Evolutionary conservation across 2,329 filamentous ascomycete genomes (phyloP), one percentile per base, ranked within the genome.

Genomic region (Talaromyces piceae): DNA sequence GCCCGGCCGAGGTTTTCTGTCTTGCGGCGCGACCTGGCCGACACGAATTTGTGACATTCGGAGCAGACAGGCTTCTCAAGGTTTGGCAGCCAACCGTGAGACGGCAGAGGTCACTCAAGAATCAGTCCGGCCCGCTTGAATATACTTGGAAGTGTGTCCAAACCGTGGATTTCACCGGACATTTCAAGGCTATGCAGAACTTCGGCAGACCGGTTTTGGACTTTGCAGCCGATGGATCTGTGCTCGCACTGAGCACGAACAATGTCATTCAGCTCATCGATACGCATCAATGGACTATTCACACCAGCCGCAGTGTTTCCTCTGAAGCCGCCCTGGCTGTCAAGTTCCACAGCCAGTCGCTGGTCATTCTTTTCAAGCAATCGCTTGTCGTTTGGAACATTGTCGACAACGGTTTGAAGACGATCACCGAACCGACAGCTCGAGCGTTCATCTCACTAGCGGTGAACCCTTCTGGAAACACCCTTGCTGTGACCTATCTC

Each of bases 171-270:
- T 62, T 80, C 43, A 33, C 63, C 16, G 52, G 56, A 26, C 33
- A 37, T 37, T 65, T 66, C 9, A 79, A 81, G 52, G 88, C 87
- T 12, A 81, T 80, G 41, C 30, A 37, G 13, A 44, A 16, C 16
- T 22, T 18, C 20, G 20, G 27, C 18, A 30, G 26, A n/a, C 28
- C 41, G 20, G 22, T 25, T 2, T 67, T 96, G 37, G 76, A 83
- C 22, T 95, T 88, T 64, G 95, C 90, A 0, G 82, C 88, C 56
- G 90, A 95, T 64, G 88, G 88, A 1, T 94, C 89, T 11, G 81
- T 87, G 2, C 73, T 95, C n/a, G 89, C 88, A 47, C 82, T 83
- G 45, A 73, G 71, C 47, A 56, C 72, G 52, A 65, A 67, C 27
- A 63, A 83, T 4, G 74, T 83, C 13, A 76, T 94, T 9, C 83